Percentiles rank a stretch among this genome's conserved stretches.
phyloP scores from a whole-genome alignment of 768 basidiomycete genomes.

The Tricholoma bakamatsutake region DNA sequence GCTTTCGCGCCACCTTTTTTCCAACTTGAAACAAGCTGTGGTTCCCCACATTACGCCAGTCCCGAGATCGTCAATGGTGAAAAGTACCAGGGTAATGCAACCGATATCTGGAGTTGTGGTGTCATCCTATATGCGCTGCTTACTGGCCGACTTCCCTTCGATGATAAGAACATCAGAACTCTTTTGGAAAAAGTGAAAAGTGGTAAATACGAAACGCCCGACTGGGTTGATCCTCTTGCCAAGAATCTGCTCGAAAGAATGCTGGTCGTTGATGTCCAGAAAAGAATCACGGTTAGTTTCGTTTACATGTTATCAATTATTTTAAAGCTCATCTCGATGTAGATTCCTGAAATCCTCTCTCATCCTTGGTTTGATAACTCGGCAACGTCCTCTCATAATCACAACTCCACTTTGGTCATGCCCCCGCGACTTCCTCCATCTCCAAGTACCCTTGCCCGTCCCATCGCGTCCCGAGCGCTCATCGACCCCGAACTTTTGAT shows the following conservation, averaged over 20 bases:
- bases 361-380: conserved; percentile 71
- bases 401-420: conserved; percentile 11
- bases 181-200: conserved; percentile 83
- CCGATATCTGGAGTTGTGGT: conserved; percentile 96
- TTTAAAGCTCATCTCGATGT: conserved; percentile 1
- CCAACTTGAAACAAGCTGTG: conserved; percentile 91
- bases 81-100: conserved; percentile 83
- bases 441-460: conserved; percentile 61
- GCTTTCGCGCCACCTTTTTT: conserved; percentile 84
- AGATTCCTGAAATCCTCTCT: conserved; percentile 82
- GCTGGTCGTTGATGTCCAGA: conserved; percentile 79
- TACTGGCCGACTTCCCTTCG: conserved; percentile 88
- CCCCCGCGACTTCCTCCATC: conserved; percentile 50
- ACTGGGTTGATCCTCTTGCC: conserved; percentile 75
- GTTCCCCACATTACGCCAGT: conserved; percentile 94
- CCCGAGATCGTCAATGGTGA: conserved; percentile 94
- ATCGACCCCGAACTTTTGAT: conserved; percentile 75
- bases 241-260: conserved; percentile 80
- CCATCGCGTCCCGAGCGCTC: conserved; percentile 58
- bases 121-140: conserved; percentile 89
- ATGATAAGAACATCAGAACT: conserved; percentile 77
- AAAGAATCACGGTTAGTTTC: conserved; percentile 71
- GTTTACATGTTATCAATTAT: conserved; percentile 1
- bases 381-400: conserved; percentile 21
- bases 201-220: conserved; percentile 81